Evolutionary conservation across 192 early-diverging fungal genomes (phyloP).

Genomic region (Coemansia sp.): DNA sequence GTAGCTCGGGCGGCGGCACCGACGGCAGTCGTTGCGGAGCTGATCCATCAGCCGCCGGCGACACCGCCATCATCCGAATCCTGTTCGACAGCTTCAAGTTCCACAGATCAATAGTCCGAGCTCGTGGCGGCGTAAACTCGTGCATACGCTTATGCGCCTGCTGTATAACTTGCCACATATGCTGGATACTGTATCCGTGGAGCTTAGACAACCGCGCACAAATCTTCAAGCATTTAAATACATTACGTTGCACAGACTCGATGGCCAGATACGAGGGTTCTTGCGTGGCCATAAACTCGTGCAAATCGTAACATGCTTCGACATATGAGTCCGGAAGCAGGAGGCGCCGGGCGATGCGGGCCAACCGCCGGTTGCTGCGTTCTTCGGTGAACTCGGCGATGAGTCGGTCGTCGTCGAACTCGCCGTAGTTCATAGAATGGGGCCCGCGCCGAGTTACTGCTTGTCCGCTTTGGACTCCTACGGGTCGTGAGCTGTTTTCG

Average conservation of each 20-base stretch:
- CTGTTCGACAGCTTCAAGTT: slow-evolving; percentile 42
- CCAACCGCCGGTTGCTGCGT: slow-evolving; percentile 36
- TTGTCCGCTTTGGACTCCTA: not conserved
- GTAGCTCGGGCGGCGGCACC: slow-evolving; percentile 40
- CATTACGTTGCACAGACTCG: slow-evolving; percentile 45
- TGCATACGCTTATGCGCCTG: slow-evolving; percentile 26
- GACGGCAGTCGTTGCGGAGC: slow-evolving; percentile 42
- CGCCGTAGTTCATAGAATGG: not conserved
- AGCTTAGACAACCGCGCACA: slow-evolving; percentile 52
- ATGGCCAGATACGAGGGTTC: slow-evolving; percentile 5
- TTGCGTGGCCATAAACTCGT: slow-evolving; percentile 32
- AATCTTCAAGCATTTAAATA: slow-evolving; percentile 53
- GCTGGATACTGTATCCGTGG: slow-evolving; percentile 47
- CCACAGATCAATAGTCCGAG: slow-evolving; percentile 34
- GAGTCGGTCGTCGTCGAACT: slow-evolving; percentile 29
- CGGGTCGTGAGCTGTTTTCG: slow-evolving; percentile 6
- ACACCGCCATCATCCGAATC: slow-evolving; percentile 47
- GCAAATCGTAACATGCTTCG: slow-evolving; percentile 46
- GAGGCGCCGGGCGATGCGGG: slow-evolving; percentile 32
- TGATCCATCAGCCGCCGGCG: slow-evolving; percentile 47
- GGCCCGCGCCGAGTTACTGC: not conserved
- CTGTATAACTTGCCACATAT: slow-evolving; percentile 53
- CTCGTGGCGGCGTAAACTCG: slow-evolving; percentile 36
- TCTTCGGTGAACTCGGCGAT: slow-evolving; percentile 53
- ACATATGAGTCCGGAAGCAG: slow-evolving; percentile 46